These are phyloP conservation scores for Quercus aquifolioides DNA, from an alignment of 306 rosid species.

Conservation along the genomic window DNA sequence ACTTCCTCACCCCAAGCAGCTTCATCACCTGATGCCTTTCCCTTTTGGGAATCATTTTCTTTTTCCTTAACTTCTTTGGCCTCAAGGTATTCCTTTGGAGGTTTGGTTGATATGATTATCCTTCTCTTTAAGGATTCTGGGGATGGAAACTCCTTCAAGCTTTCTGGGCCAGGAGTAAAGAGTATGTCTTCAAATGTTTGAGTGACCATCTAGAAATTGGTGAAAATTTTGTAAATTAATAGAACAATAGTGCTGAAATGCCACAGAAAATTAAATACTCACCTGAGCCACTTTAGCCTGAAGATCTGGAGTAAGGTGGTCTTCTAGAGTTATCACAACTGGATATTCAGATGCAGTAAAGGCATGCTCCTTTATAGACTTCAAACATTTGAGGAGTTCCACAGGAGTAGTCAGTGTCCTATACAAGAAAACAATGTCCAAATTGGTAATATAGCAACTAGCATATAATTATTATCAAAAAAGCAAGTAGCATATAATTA, in stretches of 20 bases:
- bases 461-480: not conserved
- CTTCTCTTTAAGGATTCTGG: constrained; percentile 78
- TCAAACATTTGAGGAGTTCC: constrained; percentile 81
- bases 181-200: constrained; percentile 72
- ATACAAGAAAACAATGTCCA: constrained; percentile 6
- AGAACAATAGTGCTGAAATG: constrained; percentile 10
- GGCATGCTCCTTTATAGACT: constrained; percentile 77
- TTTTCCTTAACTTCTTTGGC: constrained; percentile 54
- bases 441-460: not conserved
- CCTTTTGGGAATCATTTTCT: constrained; percentile 42
- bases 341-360: constrained; percentile 86
- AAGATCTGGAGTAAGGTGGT: constrained; percentile 89
- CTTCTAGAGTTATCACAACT: constrained; percentile 88
- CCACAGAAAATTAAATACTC: constrained; percentile 20
- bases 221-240: constrained; percentile 20
- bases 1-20: constrained; percentile 91
- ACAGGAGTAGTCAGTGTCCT: constrained; percentile 98
- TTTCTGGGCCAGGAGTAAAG: constrained; percentile 66
- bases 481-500: not conserved
- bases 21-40: constrained; percentile 45
- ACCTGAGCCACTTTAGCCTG: constrained; percentile 96
- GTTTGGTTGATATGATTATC: constrained; percentile 92
- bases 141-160: constrained; percentile 82
- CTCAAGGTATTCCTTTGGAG: constrained; percentile 94
- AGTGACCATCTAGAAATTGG: constrained; percentile 67